Conservation (phyloP, 139 green algal genomes). For the Bryopsis sp. region DNA sequence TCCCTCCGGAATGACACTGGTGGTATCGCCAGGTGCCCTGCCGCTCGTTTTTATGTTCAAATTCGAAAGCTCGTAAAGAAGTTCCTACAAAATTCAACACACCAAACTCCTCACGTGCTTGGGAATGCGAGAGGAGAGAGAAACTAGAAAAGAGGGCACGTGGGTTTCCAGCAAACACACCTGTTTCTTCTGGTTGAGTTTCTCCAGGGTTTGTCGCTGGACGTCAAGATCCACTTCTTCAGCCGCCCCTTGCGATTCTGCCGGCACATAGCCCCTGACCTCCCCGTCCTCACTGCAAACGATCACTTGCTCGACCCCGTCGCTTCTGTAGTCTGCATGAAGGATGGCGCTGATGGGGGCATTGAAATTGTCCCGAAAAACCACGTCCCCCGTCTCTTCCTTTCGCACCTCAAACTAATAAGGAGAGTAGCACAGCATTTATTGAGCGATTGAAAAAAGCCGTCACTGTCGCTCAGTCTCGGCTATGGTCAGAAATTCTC, state of each 20-base stretch:
- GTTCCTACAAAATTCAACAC: too few relatives aligned
- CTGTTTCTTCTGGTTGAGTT: slow-evolving; percentile 45
- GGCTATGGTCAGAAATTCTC: too few relatives aligned
- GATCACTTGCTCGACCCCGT: slow-evolving; percentile 47
- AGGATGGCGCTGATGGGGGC: slow-evolving; percentile 41
- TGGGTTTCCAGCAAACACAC: too few relatives aligned
- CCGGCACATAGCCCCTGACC: slow-evolving; percentile 44
- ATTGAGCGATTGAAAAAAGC: background rate
- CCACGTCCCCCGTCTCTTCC: slow-evolving; percentile 46
- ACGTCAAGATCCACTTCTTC: background rate
- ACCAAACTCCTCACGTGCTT: too few relatives aligned
- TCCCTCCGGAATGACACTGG: background rate
- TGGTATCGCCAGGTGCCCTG: too few relatives aligned
- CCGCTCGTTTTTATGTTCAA: too few relatives aligned
- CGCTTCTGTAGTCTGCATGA: slow-evolving; percentile 47
- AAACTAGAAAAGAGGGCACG: too few relatives aligned
- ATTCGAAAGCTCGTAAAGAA: background rate
- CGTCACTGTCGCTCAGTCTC: too few relatives aligned
- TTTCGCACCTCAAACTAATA: slow-evolving; percentile 44
- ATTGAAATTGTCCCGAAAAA: slow-evolving; percentile 49
- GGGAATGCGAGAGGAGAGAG: too few relatives aligned
- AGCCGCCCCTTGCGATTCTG: background rate
- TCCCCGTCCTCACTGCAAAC: slow-evolving; percentile 44
- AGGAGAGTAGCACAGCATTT: background rate
- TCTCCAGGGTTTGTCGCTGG: slow-evolving; percentile 23